Evolutionary conservation across 2,329 filamentous ascomycete species (phyloP), one percentile per base, ranked within the genome.

Genomic region (Chalaropsis thielavioides): DNA sequence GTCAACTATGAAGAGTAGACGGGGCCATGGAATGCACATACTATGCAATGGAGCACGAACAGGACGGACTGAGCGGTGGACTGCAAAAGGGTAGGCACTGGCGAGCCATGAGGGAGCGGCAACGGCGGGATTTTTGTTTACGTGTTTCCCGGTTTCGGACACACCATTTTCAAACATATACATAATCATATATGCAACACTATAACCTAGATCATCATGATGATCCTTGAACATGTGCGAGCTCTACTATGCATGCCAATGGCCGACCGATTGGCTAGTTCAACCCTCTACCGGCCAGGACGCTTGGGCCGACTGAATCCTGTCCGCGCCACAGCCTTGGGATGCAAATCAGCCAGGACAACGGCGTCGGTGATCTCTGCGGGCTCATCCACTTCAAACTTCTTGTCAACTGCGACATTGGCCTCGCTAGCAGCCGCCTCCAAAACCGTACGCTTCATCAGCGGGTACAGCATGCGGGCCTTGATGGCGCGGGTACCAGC

Each of bases 381-480:
- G 3, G 87, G 85, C 68, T 88, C 81, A 69, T 85, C 82, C 2
- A 84, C 81, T 73, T 87, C 84, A 67, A 88, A 84, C 72, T 81
- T 87, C 81, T 89, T 91, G 66, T 83, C 84, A 3, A 90, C 77
- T 65, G 77, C 79, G 62, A 92, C 71, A 0, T 84, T 85, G 0
- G 83, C 86, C 69, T 89, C 83, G 43, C 75, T 76, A 70, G 85
- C 82, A 19, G 88, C 89, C 41, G 86, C 73, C n/a, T 78, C 75
- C 38, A 91, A 77, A 2, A 89, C 87, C 27, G 83, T 81, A 11
- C 82, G 78, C 75, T 85, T 86, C 77, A 85, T 86, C 31, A 86
- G 77, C 41, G 89, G 88, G 73, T 94, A 94, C 71, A 94, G 75
- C 90, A 95, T 95, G 68, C 89, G 81, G 75, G 88, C 87, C 77